Conservation (phyloP, 805 yeast genomes). For the Kuraishia hungarica region DNA sequence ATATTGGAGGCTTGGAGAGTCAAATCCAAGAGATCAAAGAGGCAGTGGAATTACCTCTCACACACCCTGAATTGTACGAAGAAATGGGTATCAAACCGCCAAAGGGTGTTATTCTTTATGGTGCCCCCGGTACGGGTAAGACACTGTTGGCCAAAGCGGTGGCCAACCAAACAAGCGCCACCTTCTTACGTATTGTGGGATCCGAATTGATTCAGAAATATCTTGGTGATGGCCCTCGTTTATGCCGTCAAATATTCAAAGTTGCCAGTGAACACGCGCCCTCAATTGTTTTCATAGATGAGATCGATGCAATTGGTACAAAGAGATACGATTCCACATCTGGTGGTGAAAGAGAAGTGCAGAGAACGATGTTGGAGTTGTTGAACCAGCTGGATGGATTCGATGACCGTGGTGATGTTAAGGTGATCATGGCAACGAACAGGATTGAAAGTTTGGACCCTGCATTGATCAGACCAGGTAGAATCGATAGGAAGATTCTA, state of each 20-base stretch:
- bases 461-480: conserved; percentile 92
- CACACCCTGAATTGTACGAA: conserved; percentile 95
- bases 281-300: conserved; percentile 96
- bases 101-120: conserved; percentile 93
- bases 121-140: conserved; percentile 98
- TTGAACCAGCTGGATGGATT: conserved; percentile 94
- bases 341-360: conserved; percentile 96
- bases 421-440: conserved; percentile 97
- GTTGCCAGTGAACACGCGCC: conserved; percentile 97
- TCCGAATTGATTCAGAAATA: conserved; percentile 95
- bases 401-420: conserved; percentile 94
- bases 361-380: conserved; percentile 94
- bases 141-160: conserved; percentile 95
- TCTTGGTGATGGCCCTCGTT: conserved; percentile 95
- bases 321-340: conserved; percentile 87
- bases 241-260: conserved; percentile 89
- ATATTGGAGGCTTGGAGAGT: conserved; percentile 91
- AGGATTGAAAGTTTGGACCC: conserved; percentile 92
- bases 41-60: conserved; percentile 89
- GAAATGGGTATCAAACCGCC: conserved; percentile 99
- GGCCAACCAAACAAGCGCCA: conserved; percentile 95
- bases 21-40: conserved; percentile 98
- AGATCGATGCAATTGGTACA: conserved; percentile 98
- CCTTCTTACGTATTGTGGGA: conserved; percentile 93
- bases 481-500: conserved; percentile 92